Base-by-base conservation (phyloP, 1,139 yeast species). In the Saccharomyces hybrid region DNA sequence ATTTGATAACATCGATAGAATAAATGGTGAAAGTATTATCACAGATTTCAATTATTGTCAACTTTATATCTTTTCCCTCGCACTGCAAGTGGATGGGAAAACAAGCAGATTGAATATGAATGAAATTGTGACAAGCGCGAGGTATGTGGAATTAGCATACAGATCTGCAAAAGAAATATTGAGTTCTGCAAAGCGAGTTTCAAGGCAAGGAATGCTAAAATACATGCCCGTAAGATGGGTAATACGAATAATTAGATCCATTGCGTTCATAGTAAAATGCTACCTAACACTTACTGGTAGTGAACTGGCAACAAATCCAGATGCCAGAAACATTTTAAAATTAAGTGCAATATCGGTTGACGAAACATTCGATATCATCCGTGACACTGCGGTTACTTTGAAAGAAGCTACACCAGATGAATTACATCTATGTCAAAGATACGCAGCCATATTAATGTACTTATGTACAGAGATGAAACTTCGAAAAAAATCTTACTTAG, bases 191-290 rank as follows among this genome's bases (percentile, higher is more conserved):
- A 82, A 82, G 54, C 73, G 95, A 47, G 83, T 88, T 2, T 89
- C 85, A 63, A 76, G 77, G 57, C 73, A 85, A 57, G 81, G 80
- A 58, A 73, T 84, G 74, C 72, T 88, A 53, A 75, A 84, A 57
- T 86, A 79, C 64, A 88, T 91, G 83, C 96, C 98, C 0, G 91
- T 89, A 13, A 75, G 96, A 59, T 90, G 96, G 96, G 83, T 87
- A 4, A 86, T 90, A 0, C 76, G 96, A 56, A 83, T 89, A 41
- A 91, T 91, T n/a, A 80, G 95, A 62, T 90, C 96, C 0, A 91
- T 89, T 5, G 95, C 96, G 2, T 91, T 90, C 66, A 79, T 91
- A 54, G 95, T 91, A 9, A 90, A 90, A 67, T 87, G 95, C 65
- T 85, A 86, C 63, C 71, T 86, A 53, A 83, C 90, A 0, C 75